Evolutionary conservation across 352 stramenopile genomes (phyloP), one percentile per base, ranked within the genome.

Genomic region (Pythium graminicola): DNA sequence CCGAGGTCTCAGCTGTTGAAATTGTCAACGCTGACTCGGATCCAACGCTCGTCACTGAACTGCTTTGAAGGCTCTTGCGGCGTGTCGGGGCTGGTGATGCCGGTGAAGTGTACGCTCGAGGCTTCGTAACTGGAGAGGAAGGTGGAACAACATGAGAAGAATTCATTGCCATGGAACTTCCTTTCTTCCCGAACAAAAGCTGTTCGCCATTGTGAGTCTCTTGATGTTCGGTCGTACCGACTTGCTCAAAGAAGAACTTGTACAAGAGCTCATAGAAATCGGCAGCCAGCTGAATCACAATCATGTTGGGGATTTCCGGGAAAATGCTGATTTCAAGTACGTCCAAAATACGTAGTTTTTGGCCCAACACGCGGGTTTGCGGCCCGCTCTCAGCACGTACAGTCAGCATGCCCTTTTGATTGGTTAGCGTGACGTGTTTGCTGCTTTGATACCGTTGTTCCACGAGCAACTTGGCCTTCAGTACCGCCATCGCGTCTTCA

Each of bases 241-340:
- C 64, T 2, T 77, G 70, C 39, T 84, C 76, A 32, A 93, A 93
- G 67, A 93, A 89, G 31, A 89, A 93, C 57, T 89, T 93, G 62
- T 85, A 81, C 16, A 93, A 63, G 7, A 93, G 64, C 1, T 90
- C 81, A 50, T 90, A 93, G 32, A 93, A 90, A 36, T 93, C 81
- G 9, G 73, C 63, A 0, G 79, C 76, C 1, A 93, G 69, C 51
- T 93, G 81, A 47, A 93, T 90, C 19, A 89, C 75, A 35, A 93
- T 88, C 64, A 88, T 82, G 48, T 93, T 89, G 17, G 72, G 70
- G 11, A 93, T 71, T 39, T 89, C 81, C 6, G 81, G 81, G 38
- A 93, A 93, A 50, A 93, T 76, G 26, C 76, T 90, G 38, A 93
- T 69, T 53, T 93, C 81, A 2, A 93, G 57, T 11, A 90, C 68